Evolutionary conservation across 1,139 yeast genomes (phyloP).

Genomic region (Schwanniomyces etchellsii): DNA sequence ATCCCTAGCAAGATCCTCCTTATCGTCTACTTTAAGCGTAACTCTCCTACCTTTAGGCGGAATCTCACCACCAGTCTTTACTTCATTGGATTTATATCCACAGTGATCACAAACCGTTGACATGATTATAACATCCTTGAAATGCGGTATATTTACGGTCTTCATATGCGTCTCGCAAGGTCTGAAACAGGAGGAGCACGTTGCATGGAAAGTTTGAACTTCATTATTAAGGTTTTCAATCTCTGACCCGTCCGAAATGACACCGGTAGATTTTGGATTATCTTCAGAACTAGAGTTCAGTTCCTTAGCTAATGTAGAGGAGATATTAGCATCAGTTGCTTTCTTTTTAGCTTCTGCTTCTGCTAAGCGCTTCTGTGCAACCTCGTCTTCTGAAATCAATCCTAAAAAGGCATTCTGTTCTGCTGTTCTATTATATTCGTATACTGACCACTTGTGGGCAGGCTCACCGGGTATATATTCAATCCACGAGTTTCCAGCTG

Average conservation of each 20-base stretch:
- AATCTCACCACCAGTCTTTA: slow-evolving; percentile 96
- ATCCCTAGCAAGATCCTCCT: slow-evolving; percentile 93
- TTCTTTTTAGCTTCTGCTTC: slow-evolving; percentile 33
- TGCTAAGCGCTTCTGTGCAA: slow-evolving; percentile 46
- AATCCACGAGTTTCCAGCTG: slow-evolving; percentile 97
- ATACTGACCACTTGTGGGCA: slow-evolving; percentile 84
- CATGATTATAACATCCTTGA: slow-evolving; percentile 96
- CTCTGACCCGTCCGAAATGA: slow-evolving; percentile 64
- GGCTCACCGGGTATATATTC: slow-evolving; percentile 87
- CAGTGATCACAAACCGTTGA: slow-evolving; percentile 88
- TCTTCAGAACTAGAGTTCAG: slow-evolving; percentile 11
- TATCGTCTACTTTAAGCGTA: slow-evolving; percentile 73
- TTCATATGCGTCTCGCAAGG: slow-evolving; percentile 95
- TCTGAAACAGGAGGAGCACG: slow-evolving; percentile 84
- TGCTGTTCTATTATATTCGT: slow-evolving; percentile 77
- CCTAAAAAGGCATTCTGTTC: slow-evolving; percentile 88
- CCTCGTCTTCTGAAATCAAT: slow-evolving; percentile 74
- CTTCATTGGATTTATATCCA: slow-evolving; percentile 96
- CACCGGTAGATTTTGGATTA: slow-evolving; percentile 51
- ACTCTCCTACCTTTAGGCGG: slow-evolving; percentile 81
- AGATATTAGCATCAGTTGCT: slow-evolving; percentile 29
- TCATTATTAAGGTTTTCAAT: slow-evolving; percentile 83
- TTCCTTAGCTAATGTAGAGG: slow-evolving; percentile 16
- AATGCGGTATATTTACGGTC: slow-evolving; percentile 93
- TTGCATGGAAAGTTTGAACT: slow-evolving; percentile 87